Percentiles rank a stretch among this genome's conserved stretches.
These are phyloP conservation scores for Nakaseomyces uthaithaninus DNA, from an alignment of 1,139 yeast species.

Conservation along the genomic window DNA sequence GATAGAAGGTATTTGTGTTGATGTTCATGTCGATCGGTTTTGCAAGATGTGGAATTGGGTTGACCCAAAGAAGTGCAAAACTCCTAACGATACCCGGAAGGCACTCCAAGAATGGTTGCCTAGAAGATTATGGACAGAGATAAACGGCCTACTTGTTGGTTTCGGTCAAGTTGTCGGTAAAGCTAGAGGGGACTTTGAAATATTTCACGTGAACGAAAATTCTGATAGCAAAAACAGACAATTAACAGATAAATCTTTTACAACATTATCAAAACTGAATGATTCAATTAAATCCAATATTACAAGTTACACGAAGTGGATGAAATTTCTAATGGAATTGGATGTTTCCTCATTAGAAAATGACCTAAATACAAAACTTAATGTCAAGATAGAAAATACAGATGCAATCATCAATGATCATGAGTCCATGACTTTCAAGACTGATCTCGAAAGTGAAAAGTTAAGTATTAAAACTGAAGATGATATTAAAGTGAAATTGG, in stretches of 20 bases:
- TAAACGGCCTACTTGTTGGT: constrained; percentile 82
- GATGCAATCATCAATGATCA: not conserved
- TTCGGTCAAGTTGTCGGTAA: constrained; percentile 87
- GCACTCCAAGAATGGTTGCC: constrained; percentile 74
- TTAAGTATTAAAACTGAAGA: too few species aligned
- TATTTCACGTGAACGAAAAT: constrained; percentile 40
- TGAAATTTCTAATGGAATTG: constrained; percentile 2
- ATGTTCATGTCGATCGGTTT: constrained; percentile 80
- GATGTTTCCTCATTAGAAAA: constrained; percentile 1
- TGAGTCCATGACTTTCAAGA: not conserved
- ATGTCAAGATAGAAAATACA: not conserved
- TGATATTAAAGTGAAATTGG: too few species aligned
- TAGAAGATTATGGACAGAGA: constrained; percentile 63
- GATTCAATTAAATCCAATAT: constrained; percentile 7
- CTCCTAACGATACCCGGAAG: constrained; percentile 69
- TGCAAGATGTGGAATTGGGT: constrained; percentile 83
- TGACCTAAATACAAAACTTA: not conserved
- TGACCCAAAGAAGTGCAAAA: constrained; percentile 39
- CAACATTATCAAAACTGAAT: constrained; percentile 5
- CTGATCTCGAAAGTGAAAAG: too few species aligned
- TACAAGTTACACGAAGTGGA: constrained; percentile 8
- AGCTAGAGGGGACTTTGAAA: constrained; percentile 67
- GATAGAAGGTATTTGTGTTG: constrained; percentile 84
- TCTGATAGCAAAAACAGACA: not conserved
- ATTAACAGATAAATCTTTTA: constrained; percentile 1